These are phyloP conservation scores for Aquilaria agallochum DNA, from an alignment of 441 rosid genomes.

Conservation along the genomic window DNA sequence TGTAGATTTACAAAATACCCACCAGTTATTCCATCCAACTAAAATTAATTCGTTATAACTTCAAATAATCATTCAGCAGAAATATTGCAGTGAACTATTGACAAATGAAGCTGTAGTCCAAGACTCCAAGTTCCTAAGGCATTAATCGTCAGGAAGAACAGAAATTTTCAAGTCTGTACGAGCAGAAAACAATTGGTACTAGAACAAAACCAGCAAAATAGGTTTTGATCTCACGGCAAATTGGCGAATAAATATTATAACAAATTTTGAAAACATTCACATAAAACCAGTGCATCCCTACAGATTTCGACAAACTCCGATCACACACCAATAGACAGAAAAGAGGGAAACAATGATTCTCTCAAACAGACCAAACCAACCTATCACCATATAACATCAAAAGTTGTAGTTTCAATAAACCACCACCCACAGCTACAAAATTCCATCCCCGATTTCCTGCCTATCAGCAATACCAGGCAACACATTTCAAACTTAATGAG, in stretches of 20 bases:
- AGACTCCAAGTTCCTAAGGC: background rate
- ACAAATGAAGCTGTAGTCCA: background rate
- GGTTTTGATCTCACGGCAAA: background rate
- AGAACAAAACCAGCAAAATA: background rate
- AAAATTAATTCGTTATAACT: no score
- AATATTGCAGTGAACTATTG: no score
- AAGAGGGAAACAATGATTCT: slow-evolving; percentile 21
- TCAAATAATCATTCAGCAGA: no score
- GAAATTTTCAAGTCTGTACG: background rate
- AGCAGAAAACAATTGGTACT: no score
- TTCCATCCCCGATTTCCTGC: slow-evolving; percentile 14
- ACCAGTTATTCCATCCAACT: no score
- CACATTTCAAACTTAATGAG: slow-evolving; percentile 3
- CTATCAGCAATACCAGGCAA: slow-evolving; percentile 12
- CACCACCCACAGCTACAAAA: slow-evolving; percentile 38
- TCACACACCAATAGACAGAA: slow-evolving; percentile 21
- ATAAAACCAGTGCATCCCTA: slow-evolving; percentile 13
- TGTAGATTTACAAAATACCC: no score
- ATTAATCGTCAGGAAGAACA: slow-evolving; percentile 1
- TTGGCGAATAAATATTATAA: no score
- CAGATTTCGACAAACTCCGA: slow-evolving; percentile 14
- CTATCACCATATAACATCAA: slow-evolving; percentile 24
- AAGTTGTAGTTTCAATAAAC: slow-evolving; percentile 15
- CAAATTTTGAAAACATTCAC: slow-evolving; percentile 11
- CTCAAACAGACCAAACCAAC: slow-evolving; percentile 8